Percentiles rank a stretch among this genome's conserved stretches.
Evolutionary conservation across 1,284 basidiomycete species (phyloP).

Genomic region (Cystobasidium sp.): DNA sequence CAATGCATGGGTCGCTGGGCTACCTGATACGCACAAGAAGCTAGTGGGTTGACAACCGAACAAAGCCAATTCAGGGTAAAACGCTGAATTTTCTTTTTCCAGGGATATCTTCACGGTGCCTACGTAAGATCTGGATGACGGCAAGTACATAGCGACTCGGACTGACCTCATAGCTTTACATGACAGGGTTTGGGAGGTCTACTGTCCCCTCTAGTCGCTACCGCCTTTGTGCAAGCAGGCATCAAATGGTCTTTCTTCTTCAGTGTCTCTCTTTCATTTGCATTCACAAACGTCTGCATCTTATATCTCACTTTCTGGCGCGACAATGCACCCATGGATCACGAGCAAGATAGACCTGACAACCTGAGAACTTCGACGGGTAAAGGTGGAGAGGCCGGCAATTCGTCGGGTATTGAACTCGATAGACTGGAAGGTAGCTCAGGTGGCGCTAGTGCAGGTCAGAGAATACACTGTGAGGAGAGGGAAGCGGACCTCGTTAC

Average conservation of each 20-base stretch:
- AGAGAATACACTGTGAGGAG: neutral
- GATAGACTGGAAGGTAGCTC: neutral
- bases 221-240: constrained; percentile 32
- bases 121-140: constrained; percentile 1
- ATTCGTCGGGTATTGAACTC: neutral
- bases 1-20: constrained; percentile 33
- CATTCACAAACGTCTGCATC: constrained; percentile 24
- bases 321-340: constrained; percentile 16
- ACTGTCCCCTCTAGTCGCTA: constrained; percentile 24
- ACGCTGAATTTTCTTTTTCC: neutral
- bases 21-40: constrained; percentile 14
- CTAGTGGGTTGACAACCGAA: constrained; percentile 5
- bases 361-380: neutral
- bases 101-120: constrained; percentile 32
- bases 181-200: constrained; percentile 32
- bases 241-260: constrained; percentile 38
- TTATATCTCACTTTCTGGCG: constrained; percentile 33
- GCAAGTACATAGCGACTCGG: neutral
- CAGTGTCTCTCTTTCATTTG: constrained; percentile 26
- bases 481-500: constrained; percentile 17
- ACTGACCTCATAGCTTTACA: neutral
- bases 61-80: neutral
- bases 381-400: neutral
- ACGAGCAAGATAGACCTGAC: constrained; percentile 10
- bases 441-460: neutral